Base-by-base conservation (phyloP, 2,329 filamentous ascomycete species). In the Fusarium nematophilum region DNA sequence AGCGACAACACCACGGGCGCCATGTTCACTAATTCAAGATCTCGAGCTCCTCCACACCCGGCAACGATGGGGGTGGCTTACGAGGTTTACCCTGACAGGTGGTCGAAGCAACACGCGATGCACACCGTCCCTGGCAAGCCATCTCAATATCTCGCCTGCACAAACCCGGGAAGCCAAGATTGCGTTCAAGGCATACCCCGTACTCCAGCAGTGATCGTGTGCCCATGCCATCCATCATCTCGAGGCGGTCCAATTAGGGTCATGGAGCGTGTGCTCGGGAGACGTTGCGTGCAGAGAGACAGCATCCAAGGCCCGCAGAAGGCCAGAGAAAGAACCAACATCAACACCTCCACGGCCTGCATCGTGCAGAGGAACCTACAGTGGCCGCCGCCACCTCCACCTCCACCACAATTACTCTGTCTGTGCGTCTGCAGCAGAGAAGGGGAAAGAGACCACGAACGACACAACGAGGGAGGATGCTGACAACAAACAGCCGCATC, bases 301-400 rank as follows among this genome's bases (percentile, higher is more conserved):
- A 65, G 58, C 53, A 44, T 11, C 51, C 60, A 50, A 61, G 57
- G 56, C 53, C 50, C 59, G 50, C 55, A 63, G 36, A 64, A 60
- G 56, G 13, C 23, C 27, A 33, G 51, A 39, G 44, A 21, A 50
- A 47, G 54, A 61, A 37, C 59, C 29, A 48, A 57, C 59, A 60
- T 56, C 38, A 33, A 36, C 15, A 55, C 31, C 30, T 47, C 23
- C 33, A 31, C n/a, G 39, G 21, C 37, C 29, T 59, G 26, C 29
- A 53, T 34, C 33, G 50, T 38, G 40, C 48, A 65, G 23, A 33
- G 31, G 27, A 34, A 31, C 56, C 40, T 46, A n/a, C 26, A 47
- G 33, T n/a, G 27, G 40, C 40, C 36, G 37, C 40, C 53, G 49
- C 60, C 55, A 48, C 55, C 37, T 27, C 36, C 39, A 44, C n/a